A percentile compares a stretch with the other conserved stretches of the same genome.
Conservation (phyloP, 2,329 filamentous ascomycete genomes). For the Calonectria montana region DNA sequence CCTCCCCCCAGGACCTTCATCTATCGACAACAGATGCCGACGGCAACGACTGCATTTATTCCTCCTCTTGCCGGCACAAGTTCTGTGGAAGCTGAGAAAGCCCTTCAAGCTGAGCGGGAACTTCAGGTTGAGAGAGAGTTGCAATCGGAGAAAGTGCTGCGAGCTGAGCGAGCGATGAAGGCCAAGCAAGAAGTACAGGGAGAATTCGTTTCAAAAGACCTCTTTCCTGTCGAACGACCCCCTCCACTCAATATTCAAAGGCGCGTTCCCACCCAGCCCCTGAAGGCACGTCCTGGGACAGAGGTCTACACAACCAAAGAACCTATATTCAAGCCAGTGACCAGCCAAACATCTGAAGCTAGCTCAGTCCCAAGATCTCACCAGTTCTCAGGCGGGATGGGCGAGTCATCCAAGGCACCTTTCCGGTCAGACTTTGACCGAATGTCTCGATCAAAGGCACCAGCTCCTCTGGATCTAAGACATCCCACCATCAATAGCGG, state of each 20-base stretch:
- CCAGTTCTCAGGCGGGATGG: constrained; percentile 30
- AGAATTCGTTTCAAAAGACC: constrained; percentile 15
- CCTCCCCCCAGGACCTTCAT: constrained; percentile 24
- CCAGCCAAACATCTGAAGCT: constrained; percentile 31
- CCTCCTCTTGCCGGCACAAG: neutral
- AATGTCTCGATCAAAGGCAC: constrained; percentile 16
- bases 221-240: constrained; percentile 33
- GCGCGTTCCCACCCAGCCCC: constrained; percentile 32
- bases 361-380: constrained; percentile 21
- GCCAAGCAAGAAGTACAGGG: constrained; percentile 20
- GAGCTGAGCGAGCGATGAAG: neutral
- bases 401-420: constrained; percentile 26
- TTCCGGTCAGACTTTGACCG: constrained; percentile 8
- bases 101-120: neutral
- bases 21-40: neutral
- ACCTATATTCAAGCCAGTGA: constrained; percentile 37
- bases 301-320: constrained; percentile 41
- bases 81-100: neutral
- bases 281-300: constrained; percentile 36
- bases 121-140: neutral
- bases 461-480: constrained; percentile 29
- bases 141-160: neutral
- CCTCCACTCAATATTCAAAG: constrained; percentile 39
- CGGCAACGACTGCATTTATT: neutral
- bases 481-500: constrained; percentile 25